Evolutionary conservation across 805 yeast genomes (phyloP), one percentile per base, ranked within the genome.

Genomic region (Sugiyamaella mastotermitis): DNA sequence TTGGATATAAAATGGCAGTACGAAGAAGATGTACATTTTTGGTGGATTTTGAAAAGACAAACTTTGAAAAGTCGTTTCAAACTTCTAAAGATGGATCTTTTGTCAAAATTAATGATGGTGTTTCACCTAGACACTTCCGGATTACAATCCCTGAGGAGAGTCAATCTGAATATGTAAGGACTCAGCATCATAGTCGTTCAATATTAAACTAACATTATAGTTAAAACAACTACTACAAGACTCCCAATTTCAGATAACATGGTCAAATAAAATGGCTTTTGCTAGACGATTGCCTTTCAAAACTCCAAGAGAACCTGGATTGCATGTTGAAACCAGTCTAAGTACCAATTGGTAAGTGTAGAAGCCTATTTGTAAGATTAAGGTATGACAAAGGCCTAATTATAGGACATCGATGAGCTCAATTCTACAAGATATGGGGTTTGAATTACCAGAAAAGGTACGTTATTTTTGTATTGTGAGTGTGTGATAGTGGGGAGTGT

Each of bases 311-410:
- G 58, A 61, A 37, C 35, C 41, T 14, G 56, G 58, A 4, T 30
- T 50, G 20, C 53, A 51, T 27, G 37, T 55, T 29, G 55, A 57
- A 43, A 45, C 56, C 25, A 48, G 46, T 21, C 45, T 53, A 21
- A 61, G 57, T 21, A 41, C 44, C 2, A 45, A 48, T 6, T 35
- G 41, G 46, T 5, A 16, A 2, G 43, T 33, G 17, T 17, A 27
- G 36, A 13, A 10, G 16, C 37, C 39, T 13, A 31, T 41, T 8
- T 15, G 17, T 9, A 11, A n/a, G 19, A 23, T 38, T 14, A 4
- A 40, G 10, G 26, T 28, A 4, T 23, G 10, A 9, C 32, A 21
- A 23, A 27, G 37, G 3, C 24, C 36, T 13, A 22, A 28, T 13
- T 28, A 41, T 10, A 10, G 18, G 9, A 27, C 30, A 10, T 13